These are phyloP conservation scores for Pleurotus ostreatus DNA, from an alignment of 768 basidiomycete genomes.

Conservation along the genomic window DNA sequence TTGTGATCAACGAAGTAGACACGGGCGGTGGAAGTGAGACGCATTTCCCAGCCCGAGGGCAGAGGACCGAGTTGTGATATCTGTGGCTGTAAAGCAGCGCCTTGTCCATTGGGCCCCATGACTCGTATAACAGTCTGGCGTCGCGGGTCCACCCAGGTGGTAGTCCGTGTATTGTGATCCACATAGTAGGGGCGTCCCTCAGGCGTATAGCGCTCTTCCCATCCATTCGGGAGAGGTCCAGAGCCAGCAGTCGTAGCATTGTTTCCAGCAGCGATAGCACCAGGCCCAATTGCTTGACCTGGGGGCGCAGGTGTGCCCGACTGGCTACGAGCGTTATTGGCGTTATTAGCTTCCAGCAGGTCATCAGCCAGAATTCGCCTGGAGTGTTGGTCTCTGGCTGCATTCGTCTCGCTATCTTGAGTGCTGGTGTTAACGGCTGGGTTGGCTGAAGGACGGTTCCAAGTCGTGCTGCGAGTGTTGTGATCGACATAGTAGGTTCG, in stretches of 20 bases:
- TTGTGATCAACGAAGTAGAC: conserved; percentile 99
- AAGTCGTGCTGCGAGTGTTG: conserved; percentile 95
- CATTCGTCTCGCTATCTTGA: conserved; percentile 77
- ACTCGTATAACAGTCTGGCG: conserved; percentile 96
- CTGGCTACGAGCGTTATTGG: conserved; percentile 33
- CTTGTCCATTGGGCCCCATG: conserved; percentile 91
- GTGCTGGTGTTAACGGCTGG: conserved; percentile 66
- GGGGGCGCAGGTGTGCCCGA: conserved; percentile 29
- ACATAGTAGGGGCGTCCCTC: conserved; percentile 99
- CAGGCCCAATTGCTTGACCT: conserved; percentile 27
- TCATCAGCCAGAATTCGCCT: conserved; percentile 83
- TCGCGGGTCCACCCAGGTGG: conserved; percentile 99
- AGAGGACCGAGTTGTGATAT: conserved; percentile 96
- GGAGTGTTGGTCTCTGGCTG: conserved; percentile 82
- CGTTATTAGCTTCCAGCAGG: conserved; percentile 70
- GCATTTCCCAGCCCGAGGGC: conserved; percentile 99
- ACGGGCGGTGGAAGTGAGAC: conserved; percentile 93
- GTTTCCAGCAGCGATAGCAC: conserved; percentile 36
- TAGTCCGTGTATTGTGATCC: conserved; percentile 98
- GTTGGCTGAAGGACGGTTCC: conserved; percentile 87
- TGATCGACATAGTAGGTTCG: conserved; percentile 99
- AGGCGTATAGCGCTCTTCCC: conserved; percentile 98
- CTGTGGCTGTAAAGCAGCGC: conserved; percentile 85
- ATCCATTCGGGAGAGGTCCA: conserved; percentile 91
- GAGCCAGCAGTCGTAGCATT: conserved; percentile 66